Base-by-base conservation (phyloP, 139 green algal species). In the Spirogloea muscicola region DNA sequence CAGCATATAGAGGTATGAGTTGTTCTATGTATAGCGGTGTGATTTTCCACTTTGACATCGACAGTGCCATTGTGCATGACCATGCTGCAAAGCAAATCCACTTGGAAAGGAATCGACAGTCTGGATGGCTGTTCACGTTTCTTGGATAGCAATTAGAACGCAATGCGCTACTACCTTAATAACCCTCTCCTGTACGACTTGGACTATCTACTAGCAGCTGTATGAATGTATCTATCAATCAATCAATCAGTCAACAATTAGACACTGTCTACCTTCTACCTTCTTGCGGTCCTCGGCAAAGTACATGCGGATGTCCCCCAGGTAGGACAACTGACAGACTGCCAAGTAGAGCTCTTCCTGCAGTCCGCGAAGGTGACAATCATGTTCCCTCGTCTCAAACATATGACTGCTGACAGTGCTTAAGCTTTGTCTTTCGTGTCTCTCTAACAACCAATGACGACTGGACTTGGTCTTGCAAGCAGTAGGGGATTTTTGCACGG, bases 261-360 rank as follows among this genome's bases (percentile, higher is more conserved):
- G 13, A 33, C 27, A 51, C 10, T 16, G 16, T 51, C 27, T 33
- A 41, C 10, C 59, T 27, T 6, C 5, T 25, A 94, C 86, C 82
- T 96, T 96, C 36, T 48, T 49, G 18, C 70, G 82, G 82, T 96
- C 91, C 80, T 96, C 91, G 3, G 91, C 88, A 38, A 93, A 55
- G 18, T 81, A 77, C 87, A 93, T 88, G 21, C 91, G 85, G 13
- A 97, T 68, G 72, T 97, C 92, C 0, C 92, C 92, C 9, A 65
- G 58, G 77, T 96, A 96, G 31, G 86, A 93, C 33, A 96, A 79
- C 21, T 74, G 82, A 40, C 85, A 88, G 0, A 96, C 76, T 9
- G 71, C 65, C n/a, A 55, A 43, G 31, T 89, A 82, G 61, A 96
- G 68, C 16, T 94, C 85, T 16, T 72, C 63, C 63, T 72, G 65